phyloP scores from a whole-genome alignment of 768 basidiomycete species.

The Candolleomyces efflorescens region DNA sequence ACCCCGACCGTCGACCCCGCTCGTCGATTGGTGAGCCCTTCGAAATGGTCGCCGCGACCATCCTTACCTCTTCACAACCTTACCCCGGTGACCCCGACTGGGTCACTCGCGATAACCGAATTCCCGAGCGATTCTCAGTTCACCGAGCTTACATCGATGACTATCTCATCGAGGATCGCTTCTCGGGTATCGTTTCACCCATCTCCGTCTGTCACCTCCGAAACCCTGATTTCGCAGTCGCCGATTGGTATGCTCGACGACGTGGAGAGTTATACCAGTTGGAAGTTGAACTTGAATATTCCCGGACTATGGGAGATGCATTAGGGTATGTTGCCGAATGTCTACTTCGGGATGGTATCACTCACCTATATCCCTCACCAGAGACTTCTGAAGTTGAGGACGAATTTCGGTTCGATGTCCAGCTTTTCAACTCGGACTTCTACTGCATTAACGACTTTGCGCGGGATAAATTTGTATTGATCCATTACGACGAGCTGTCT shows the following conservation, averaged over 20 bases:
- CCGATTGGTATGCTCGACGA: not conserved
- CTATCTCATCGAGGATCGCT: not conserved
- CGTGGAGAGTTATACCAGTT: too few relatives aligned
- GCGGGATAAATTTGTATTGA: too few relatives aligned
- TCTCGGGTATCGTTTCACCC: not conserved
- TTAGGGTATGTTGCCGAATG: too few relatives aligned
- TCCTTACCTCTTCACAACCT: not conserved
- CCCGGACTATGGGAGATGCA: too few relatives aligned
- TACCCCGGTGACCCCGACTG: not conserved
- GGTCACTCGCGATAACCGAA: not conserved
- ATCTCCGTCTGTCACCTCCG: not conserved
- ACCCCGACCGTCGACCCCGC: not conserved
- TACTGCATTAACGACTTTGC: too few relatives aligned
- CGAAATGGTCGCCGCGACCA: not conserved
- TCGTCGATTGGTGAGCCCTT: not conserved
- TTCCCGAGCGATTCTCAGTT: not conserved
- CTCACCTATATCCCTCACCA: too few relatives aligned
- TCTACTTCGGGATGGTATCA: too few relatives aligned
- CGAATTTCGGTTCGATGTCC: too few relatives aligned
- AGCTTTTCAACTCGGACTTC: too few relatives aligned
- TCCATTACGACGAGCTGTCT: too few relatives aligned
- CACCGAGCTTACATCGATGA: not conserved
- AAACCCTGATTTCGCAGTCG: not conserved
- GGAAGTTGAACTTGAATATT: too few relatives aligned
- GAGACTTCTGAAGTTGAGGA: too few relatives aligned